Evolutionary conservation across 352 stramenopile genomes (phyloP), one percentile per base, ranked within the genome.

Genomic region (Globisporangium parvum): DNA sequence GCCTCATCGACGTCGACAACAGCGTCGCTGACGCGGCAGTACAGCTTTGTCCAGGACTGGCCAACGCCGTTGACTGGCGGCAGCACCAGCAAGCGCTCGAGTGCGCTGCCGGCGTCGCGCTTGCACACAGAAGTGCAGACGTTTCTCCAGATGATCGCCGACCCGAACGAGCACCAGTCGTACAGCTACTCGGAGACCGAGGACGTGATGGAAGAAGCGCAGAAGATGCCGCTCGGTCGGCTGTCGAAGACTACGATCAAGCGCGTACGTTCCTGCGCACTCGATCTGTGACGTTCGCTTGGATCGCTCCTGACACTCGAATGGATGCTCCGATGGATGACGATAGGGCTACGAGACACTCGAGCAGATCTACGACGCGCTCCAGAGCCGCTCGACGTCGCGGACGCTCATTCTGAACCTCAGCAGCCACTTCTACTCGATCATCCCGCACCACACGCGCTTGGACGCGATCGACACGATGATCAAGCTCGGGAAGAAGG

Each of bases 371-470:
- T 75, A 81, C 53, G 68, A 85, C 51, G 74, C 76, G n/a, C 57
- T 88, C 9, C 62, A 61, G 24, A 73, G 62, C 40, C 65, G 72
- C 39, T 55, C 70, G 20, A 62, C 76, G 37, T 71, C 67, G 26
- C 71, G 67, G 23, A 67, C 64, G 11, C 52, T 55, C 10, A 57
- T 88, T 28, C 63, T 67, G 37, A 64, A 75, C 40, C 53, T 89
- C 10, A 89, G 79, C 55, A 85, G 65, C 44, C 75, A 75, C 28
- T 89, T 87, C 39, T 89, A 82, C 65, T 82, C 79, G 37, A 59
- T 87, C 8, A 77, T 89, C 46, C 79, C 79, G 37, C 74, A 86
- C 39, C 68, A 77, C 44, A 66, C 75, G 49, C 60, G 67, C 24
- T 49, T 88, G 28, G 57, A 75, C 33, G 57, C 73, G 8, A 85